phyloP scores from a whole-genome alignment of 2,329 filamentous ascomycete species.

The Podosphaera fusca region DNA sequence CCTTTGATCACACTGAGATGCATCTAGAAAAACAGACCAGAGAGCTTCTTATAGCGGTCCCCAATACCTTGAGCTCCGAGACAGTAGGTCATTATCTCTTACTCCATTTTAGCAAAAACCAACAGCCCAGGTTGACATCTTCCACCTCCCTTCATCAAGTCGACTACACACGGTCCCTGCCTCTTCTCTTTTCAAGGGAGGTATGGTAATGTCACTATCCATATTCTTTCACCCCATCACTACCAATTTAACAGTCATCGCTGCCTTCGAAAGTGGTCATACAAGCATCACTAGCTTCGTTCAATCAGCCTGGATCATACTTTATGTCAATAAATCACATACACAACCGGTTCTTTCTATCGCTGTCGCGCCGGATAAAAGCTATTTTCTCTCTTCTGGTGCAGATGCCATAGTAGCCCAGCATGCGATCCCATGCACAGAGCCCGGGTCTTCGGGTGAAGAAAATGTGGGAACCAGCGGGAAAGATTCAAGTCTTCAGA shows the following conservation, averaged over 20 bases:
- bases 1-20: slow-evolving; percentile 32
- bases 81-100: slow-evolving; percentile 25
- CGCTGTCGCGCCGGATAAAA: slow-evolving; percentile 23
- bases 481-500: slow-evolving; percentile 19
- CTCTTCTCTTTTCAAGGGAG: slow-evolving; percentile 25
- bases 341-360: slow-evolving; percentile 64
- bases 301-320: slow-evolving; percentile 22
- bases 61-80: slow-evolving; percentile 52
- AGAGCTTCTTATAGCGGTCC: slow-evolving; percentile 50
- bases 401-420: slow-evolving; percentile 62
- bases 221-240: slow-evolving; percentile 26
- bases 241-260: slow-evolving; percentile 35
- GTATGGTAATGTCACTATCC: slow-evolving; percentile 74
- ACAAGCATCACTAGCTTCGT: slow-evolving; percentile 33
- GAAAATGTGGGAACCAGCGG: slow-evolving; percentile 19
- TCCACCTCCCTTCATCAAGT: slow-evolving; percentile 50
- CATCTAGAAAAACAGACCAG: slow-evolving; percentile 6
- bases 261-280: slow-evolving; percentile 71
- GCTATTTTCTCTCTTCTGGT: slow-evolving; percentile 53
- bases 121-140: slow-evolving; percentile 45
- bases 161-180: slow-evolving; percentile 36
- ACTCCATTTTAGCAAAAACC: slow-evolving; percentile 3
- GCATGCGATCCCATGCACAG: slow-evolving; percentile 32
- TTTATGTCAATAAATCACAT: slow-evolving; percentile 47
- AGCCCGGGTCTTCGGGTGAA: slow-evolving; percentile 14